Conservation (phyloP, 345 rosid species). For the Salix brachista region DNA sequence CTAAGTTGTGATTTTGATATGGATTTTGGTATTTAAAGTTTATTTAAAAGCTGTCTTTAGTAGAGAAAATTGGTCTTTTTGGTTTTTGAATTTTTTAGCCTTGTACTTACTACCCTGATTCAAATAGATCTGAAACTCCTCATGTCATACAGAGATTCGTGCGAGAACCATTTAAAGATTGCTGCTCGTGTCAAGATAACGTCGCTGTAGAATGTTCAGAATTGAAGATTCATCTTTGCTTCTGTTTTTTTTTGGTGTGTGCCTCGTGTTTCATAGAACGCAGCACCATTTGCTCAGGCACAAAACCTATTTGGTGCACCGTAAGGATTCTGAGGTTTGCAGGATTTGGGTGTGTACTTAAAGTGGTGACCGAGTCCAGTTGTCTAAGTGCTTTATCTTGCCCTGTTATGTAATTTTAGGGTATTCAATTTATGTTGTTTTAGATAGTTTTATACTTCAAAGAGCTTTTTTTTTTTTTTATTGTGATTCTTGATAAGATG, state of each 20-base stretch:
- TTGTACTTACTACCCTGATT: constrained; percentile 7
- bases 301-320: constrained; percentile 29
- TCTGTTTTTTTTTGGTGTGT: constrained; percentile 26
- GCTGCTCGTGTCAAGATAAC: constrained; percentile 22
- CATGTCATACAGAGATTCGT: constrained; percentile 34
- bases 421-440: constrained; percentile 35
- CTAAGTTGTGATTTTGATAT: constrained; percentile 6
- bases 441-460: constrained; percentile 21
- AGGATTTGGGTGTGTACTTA: constrained; percentile 32
- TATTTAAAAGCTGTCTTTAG: not conserved
- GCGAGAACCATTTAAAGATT: constrained; percentile 28
- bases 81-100: constrained; percentile 7
- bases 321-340: constrained; percentile 34
- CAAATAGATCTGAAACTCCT: constrained; percentile 34
- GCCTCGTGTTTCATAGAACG: constrained; percentile 36
- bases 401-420: constrained; percentile 24
- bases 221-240: constrained; percentile 26
- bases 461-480: constrained; percentile 6
- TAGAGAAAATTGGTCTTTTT: not conserved
- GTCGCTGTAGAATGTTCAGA: constrained; percentile 43
- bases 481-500: constrained; percentile 47
- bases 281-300: constrained; percentile 31
- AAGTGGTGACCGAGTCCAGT: constrained; percentile 29
- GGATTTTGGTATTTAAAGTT: constrained; percentile 7
- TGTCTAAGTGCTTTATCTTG: constrained; percentile 13